Conservation (phyloP, 1,284 basidiomycete species). For the Cryptococcus floricola region DNA sequence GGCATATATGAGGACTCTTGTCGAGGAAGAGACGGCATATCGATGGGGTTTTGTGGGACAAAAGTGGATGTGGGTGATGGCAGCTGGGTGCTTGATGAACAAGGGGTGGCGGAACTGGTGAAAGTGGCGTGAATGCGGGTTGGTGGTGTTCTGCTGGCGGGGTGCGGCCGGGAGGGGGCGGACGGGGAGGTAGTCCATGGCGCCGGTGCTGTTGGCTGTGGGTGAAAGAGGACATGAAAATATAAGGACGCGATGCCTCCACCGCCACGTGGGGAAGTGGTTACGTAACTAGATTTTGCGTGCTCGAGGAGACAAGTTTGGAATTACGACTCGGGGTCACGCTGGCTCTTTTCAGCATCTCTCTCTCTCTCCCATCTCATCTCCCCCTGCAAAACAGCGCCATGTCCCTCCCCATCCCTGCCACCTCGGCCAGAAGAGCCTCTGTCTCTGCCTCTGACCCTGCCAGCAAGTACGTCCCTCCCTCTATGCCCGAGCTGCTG, state of each 20-base stretch:
- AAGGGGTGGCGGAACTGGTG: slow-evolving; percentile 49
- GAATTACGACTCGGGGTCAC: background rate
- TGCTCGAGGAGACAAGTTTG: background rate
- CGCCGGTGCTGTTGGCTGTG: background rate
- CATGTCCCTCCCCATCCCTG: slow-evolving; percentile 18
- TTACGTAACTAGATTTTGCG: background rate
- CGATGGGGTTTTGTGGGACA: slow-evolving; percentile 77
- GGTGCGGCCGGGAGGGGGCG: slow-evolving; percentile 43
- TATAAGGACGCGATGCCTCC: background rate
- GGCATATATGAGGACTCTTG: slow-evolving; percentile 91
- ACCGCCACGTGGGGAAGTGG: background rate
- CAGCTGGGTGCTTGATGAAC: slow-evolving; percentile 85
- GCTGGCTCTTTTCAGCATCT: background rate
- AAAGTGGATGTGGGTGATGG: slow-evolving; percentile 88
- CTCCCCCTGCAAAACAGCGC: background rate
- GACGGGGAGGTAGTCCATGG: slow-evolving; percentile 47
- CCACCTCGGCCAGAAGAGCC: slow-evolving; percentile 10
- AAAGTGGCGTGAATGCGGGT: slow-evolving; percentile 48
- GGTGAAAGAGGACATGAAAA: background rate
- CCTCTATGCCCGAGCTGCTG: background rate
- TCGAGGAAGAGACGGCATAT: slow-evolving; percentile 92
- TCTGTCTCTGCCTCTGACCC: slow-evolving; percentile 40
- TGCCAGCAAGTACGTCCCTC: slow-evolving; percentile 32
- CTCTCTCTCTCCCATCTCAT: background rate
- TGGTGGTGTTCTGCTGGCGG: slow-evolving; percentile 36